These are phyloP conservation scores for Turritis glabra DNA, from an alignment of 345 rosid genomes.

Conservation along the genomic window DNA sequence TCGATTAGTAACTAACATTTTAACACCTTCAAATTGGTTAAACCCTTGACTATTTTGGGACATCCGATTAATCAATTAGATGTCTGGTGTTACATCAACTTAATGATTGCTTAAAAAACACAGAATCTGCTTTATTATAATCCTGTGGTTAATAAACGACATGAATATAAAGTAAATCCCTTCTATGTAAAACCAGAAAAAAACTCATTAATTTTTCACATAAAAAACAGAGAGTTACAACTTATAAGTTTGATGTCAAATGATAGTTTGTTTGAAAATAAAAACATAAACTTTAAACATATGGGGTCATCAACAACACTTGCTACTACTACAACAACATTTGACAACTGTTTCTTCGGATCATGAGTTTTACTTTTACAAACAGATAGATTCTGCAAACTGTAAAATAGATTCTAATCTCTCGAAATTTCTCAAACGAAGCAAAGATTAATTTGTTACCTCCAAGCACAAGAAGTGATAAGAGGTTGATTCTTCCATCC, in stretches of 20 bases:
- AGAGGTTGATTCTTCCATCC: constrained; percentile 88
- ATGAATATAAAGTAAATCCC: background rate
- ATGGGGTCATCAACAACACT: constrained; percentile 21
- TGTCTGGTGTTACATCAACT: background rate
- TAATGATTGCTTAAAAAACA: background rate
- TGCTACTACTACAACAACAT: constrained; percentile 29
- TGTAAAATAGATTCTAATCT: constrained; percentile 17
- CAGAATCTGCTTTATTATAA: background rate
- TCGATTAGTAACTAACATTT: too few species aligned
- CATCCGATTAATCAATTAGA: background rate
- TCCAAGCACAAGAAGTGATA: constrained; percentile 85
- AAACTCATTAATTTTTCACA: background rate
- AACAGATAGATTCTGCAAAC: too few species aligned
- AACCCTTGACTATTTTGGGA: background rate
- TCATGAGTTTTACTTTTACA: background rate
- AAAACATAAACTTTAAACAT: constrained; percentile 8
- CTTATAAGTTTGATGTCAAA: constrained; percentile 7
- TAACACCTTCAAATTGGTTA: background rate
- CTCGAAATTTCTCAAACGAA: background rate
- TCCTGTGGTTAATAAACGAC: background rate
- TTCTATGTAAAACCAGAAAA: background rate
- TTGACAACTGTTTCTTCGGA: constrained; percentile 12
- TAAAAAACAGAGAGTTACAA: background rate
- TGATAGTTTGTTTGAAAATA: constrained; percentile 13
- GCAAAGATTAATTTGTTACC: constrained; percentile 39